A percentile compares a stretch with the other conserved stretches of the same genome.
Conservation (phyloP, 805 yeast genomes). For the Metschnikowia sp. region DNA sequence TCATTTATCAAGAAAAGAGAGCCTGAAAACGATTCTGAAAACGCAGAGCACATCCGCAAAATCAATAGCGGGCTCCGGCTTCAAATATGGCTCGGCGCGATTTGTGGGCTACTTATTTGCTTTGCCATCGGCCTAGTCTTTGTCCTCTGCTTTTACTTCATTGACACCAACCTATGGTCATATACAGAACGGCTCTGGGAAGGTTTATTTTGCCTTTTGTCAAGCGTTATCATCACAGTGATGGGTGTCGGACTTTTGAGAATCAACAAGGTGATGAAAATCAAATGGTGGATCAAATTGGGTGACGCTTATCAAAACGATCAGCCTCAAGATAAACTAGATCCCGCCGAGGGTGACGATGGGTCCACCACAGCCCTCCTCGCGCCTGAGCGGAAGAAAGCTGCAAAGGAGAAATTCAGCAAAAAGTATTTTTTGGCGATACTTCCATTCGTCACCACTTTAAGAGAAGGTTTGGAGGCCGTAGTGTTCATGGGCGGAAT, state of each 20-base stretch:
- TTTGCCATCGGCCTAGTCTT: slow-evolving; percentile 69
- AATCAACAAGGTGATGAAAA: slow-evolving; percentile 69
- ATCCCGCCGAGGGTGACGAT: slow-evolving; percentile 1
- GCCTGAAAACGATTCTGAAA: slow-evolving; percentile 9
- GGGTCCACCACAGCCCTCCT: slow-evolving; percentile 7
- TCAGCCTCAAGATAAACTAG: slow-evolving; percentile 3
- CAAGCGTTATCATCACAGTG: slow-evolving; percentile 72
- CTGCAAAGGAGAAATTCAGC: slow-evolving; percentile 13
- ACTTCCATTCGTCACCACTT: slow-evolving; percentile 26
- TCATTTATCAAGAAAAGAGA: slow-evolving; percentile 59
- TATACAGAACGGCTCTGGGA: slow-evolving; percentile 88
- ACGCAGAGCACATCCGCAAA: slow-evolving; percentile 9
- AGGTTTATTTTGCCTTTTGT: slow-evolving; percentile 73
- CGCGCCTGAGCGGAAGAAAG: not conserved
- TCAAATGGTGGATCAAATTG: slow-evolving; percentile 63
- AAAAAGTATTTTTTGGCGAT: slow-evolving; percentile 27
- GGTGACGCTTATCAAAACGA: slow-evolving; percentile 37
- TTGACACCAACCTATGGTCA: slow-evolving; percentile 86
- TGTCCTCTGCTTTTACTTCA: slow-evolving; percentile 63
- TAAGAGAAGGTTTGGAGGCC: slow-evolving; percentile 56
- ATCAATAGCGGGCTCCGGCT: slow-evolving; percentile 23
- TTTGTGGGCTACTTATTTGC: slow-evolving; percentile 66
- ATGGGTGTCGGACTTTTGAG: slow-evolving; percentile 86
- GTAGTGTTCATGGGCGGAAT: slow-evolving; percentile 48
- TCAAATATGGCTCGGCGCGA: slow-evolving; percentile 84